A percentile compares a stretch with the other conserved stretches of the same genome.
Evolutionary conservation across 106 monocot species (phyloP).

Genomic region (Apostasia shenzhenica): DNA sequence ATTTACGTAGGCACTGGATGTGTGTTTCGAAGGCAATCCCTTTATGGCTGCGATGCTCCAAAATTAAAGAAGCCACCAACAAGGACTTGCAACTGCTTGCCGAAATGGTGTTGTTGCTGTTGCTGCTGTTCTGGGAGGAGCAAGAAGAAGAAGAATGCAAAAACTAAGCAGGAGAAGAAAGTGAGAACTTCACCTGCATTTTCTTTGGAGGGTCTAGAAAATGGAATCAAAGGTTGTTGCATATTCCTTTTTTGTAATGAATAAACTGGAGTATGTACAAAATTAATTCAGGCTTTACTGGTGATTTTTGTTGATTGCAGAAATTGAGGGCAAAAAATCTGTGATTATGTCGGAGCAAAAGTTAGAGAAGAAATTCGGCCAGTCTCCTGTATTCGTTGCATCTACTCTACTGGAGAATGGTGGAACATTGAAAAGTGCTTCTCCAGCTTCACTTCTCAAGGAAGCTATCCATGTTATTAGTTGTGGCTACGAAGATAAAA

Average conservation of each 20-base stretch:
- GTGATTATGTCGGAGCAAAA: constrained; percentile 26
- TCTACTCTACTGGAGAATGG: constrained; percentile 57
- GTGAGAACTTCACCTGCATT: constrained; percentile 23
- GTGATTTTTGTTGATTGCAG: constrained; percentile 4
- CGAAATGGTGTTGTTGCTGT: constrained; percentile 61
- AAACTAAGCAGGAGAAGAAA: constrained; percentile 19
- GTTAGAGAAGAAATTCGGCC: constrained; percentile 65
- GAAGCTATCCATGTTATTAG: constrained; percentile 68
- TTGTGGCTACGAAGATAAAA: constrained; percentile 60
- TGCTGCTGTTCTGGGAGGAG: constrained; percentile 38
- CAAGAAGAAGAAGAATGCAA: constrained; percentile 21
- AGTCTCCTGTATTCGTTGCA: constrained; percentile 59
- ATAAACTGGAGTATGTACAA: background rate
- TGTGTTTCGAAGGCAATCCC: constrained; percentile 24
- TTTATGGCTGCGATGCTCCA: constrained; percentile 78
- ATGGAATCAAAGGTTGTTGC: constrained; percentile 22
- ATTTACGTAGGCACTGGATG: constrained; percentile 29
- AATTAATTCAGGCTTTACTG: background rate
- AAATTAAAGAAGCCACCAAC: constrained; percentile 69
- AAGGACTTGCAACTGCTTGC: constrained; percentile 81
- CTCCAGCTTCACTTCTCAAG: constrained; percentile 48
- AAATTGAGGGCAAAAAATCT: constrained; percentile 26
- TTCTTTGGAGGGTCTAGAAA: constrained; percentile 34
- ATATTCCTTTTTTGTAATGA: background rate
- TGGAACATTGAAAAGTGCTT: constrained; percentile 40